A percentile compares a stretch with the other conserved stretches of the same genome.
Conservation (phyloP, 768 basidiomycete species). For the Mycena haematopus region DNA sequence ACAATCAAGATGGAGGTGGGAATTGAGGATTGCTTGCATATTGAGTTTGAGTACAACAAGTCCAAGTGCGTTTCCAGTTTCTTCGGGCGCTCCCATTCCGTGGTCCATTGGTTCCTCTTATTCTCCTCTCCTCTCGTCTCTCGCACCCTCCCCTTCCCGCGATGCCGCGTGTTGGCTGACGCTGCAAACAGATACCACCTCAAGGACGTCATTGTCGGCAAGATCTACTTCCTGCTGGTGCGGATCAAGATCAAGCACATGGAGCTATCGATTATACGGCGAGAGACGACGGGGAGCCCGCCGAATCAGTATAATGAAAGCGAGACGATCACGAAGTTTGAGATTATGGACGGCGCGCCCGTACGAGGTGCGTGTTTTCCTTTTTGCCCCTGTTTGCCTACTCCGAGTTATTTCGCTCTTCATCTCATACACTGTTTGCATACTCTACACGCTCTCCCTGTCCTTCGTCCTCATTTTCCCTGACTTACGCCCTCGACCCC, state of each 20-base stretch:
- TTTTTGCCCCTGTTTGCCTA: neutral
- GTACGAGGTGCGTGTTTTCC: conserved; percentile 72
- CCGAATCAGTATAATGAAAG: conserved; percentile 99
- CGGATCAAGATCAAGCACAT: conserved; percentile 99
- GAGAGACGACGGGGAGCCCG: conserved; percentile 95
- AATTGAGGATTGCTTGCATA: conserved; percentile 98
- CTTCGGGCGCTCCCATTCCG: neutral
- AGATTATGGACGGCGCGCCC: conserved; percentile 98
- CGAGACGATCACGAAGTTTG: conserved; percentile 99
- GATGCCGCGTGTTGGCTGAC: neutral
- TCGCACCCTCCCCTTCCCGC: neutral
- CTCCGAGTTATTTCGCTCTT: neutral
- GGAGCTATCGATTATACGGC: conserved; percentile 97
- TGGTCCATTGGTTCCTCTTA: neutral
- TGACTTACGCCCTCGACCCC: conserved; percentile 5
- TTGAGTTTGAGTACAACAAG: conserved; percentile 99
- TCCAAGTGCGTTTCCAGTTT: conserved; percentile 74
- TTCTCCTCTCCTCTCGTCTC: neutral
- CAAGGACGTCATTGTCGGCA: conserved; percentile 99
- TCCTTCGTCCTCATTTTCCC: neutral
- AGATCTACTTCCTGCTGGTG: conserved; percentile 98
- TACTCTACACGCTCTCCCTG: too few species aligned
- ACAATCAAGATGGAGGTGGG: conserved; percentile 99
- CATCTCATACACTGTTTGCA: neutral
- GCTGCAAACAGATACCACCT: conserved; percentile 82